These are phyloP conservation scores for Aspergillus haitiensis DNA, from an alignment of 495 filamentous ascomycete genomes.

Conservation along the genomic window DNA sequence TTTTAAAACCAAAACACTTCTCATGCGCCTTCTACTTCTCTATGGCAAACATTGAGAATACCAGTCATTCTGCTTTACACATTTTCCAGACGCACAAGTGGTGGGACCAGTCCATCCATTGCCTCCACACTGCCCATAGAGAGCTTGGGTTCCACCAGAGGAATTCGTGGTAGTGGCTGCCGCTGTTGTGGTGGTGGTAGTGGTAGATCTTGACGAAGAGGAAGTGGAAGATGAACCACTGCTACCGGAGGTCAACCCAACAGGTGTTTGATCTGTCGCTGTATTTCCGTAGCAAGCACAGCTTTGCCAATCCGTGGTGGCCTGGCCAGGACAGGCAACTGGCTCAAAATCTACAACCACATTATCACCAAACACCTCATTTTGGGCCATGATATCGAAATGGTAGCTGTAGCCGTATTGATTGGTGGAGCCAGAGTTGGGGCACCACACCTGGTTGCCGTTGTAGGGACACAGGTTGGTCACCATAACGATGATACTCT, in stretches of 20 bases:
- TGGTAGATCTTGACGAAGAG: not conserved
- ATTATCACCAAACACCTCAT: not conserved
- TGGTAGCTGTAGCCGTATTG: conserved; percentile 3
- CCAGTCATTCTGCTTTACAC: not conserved
- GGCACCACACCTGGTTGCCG: not conserved
- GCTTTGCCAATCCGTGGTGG: not conserved
- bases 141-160: not conserved
- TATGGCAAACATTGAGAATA: conserved; percentile 7
- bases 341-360: not conserved
- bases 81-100: not conserved
- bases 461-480: conserved; percentile 6
- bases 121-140: conserved; percentile 8
- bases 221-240: not conserved
- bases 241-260: not conserved
- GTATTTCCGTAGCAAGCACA: conserved; percentile 1
- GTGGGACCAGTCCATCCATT: conserved; percentile 9
- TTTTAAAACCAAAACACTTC: too few species aligned
- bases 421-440: not conserved
- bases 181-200: not conserved
- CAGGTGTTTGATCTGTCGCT: not conserved
- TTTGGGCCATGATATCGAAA: conserved; percentile 4
- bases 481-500: conserved; percentile 3
- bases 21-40: not conserved
- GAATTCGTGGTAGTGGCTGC: not conserved
- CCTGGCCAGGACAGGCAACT: not conserved